These are phyloP conservation scores for Protea cynaroides DNA, from an alignment of 164 flowering plant species.

Conservation along the genomic window DNA sequence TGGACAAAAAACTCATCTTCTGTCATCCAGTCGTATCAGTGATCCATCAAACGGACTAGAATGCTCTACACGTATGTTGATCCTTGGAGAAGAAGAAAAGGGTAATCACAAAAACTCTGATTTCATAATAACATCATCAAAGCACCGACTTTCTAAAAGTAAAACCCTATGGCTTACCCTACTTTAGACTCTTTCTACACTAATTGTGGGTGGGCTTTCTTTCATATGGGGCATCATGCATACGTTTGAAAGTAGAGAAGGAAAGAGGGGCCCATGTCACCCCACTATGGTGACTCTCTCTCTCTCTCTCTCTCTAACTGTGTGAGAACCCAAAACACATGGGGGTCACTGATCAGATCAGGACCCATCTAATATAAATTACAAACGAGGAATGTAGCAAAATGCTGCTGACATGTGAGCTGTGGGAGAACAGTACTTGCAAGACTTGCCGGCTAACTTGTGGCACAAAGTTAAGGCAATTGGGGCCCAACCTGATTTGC, in stretches of 20 bases:
- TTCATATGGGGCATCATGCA: conserved; percentile 15
- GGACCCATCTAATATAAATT: too few species aligned
- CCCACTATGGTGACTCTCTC: background rate
- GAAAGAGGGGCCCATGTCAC: background rate
- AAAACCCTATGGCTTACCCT: conserved; percentile 4
- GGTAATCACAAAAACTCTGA: background rate
- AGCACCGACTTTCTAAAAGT: conserved; percentile 17
- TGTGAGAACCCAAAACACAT: background rate
- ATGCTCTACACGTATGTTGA: background rate
- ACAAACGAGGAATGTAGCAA: background rate
- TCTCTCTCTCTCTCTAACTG: conserved; percentile 4
- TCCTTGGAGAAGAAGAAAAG: background rate
- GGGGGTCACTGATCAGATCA: background rate
- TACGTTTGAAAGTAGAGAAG: conserved; percentile 13
- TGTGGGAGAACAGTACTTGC: background rate
- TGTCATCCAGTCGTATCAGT: background rate
- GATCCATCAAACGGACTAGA: too few species aligned
- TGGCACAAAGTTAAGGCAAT: conserved; percentile 4
- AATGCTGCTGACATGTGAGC: background rate
- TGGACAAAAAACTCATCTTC: background rate
- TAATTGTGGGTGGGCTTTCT: background rate
- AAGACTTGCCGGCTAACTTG: conserved; percentile 2
- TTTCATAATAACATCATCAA: conserved; percentile 13
- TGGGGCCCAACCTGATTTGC: background rate
- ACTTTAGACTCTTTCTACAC: conserved; percentile 4